phyloP scores from a whole-genome alignment of 495 filamentous ascomycete genomes.

The Penicillium ochrochloron region DNA sequence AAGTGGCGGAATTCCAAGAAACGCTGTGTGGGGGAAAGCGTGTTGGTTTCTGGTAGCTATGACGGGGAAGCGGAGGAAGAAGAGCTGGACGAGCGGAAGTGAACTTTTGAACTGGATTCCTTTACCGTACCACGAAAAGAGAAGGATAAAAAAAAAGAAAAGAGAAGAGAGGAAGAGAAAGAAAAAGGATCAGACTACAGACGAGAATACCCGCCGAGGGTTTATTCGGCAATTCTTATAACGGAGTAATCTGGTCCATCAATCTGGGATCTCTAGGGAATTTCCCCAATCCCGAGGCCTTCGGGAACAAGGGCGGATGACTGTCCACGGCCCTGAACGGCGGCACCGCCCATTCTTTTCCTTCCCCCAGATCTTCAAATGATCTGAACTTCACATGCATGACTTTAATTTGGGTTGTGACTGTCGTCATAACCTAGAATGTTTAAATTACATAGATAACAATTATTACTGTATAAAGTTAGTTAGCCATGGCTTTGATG shows the following conservation, averaged over 20 bases:
- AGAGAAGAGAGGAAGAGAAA: neutral
- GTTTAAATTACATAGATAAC: neutral
- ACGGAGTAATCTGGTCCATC: constrained; percentile 18
- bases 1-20: constrained; percentile 39
- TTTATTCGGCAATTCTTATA: constrained; percentile 10
- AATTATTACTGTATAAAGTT: neutral
- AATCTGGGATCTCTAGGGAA: constrained; percentile 1
- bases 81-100: constrained; percentile 52
- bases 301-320: constrained; percentile 37
- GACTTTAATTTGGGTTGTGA: neutral
- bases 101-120: constrained; percentile 5
- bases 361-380: constrained; percentile 21
- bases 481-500: neutral
- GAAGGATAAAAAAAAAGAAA: constrained; percentile 1
- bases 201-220: constrained; percentile 19
- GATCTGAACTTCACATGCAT: constrained; percentile 34
- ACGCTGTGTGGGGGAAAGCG: constrained; percentile 35
- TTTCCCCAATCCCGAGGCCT: constrained; percentile 36
- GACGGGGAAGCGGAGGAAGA: constrained; percentile 48
- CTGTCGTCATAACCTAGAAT: constrained; percentile 25
- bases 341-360: constrained; percentile 5
- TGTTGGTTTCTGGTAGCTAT: constrained; percentile 19
- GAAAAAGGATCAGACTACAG: constrained; percentile 7
- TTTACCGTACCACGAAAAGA: constrained; percentile 3
- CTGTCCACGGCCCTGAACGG: constrained; percentile 16